These are phyloP conservation scores for Gossypium herbaceum DNA, from an alignment of 345 rosid genomes.

Conservation along the genomic window DNA sequence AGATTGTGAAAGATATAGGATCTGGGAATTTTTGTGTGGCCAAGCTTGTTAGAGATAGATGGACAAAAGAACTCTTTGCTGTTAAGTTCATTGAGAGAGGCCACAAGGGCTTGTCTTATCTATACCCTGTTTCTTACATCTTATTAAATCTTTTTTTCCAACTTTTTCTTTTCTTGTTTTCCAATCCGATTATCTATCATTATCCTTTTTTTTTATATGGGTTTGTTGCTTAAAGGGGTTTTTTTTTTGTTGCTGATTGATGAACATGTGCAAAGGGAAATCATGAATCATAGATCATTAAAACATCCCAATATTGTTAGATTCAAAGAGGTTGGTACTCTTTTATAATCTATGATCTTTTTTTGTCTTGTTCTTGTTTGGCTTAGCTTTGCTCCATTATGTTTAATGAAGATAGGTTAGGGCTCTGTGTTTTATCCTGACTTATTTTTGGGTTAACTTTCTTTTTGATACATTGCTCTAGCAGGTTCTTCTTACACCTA, in stretches of 20 bases:
- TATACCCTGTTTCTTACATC: background rate
- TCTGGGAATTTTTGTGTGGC: slow-evolving; percentile 70
- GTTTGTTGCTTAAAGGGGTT: background rate
- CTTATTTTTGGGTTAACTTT: background rate
- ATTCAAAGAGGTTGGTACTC: slow-evolving; percentile 48
- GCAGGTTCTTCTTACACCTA: slow-evolving; percentile 53
- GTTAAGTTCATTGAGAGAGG: slow-evolving; percentile 65
- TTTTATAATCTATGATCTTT: background rate
- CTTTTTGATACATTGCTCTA: background rate
- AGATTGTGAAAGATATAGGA: slow-evolving; percentile 60
- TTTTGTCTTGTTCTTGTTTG: background rate
- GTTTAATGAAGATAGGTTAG: background rate
- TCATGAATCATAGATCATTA: slow-evolving; percentile 62
- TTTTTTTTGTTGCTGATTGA: slow-evolving; percentile 31
- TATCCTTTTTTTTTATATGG: background rate
- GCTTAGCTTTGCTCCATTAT: background rate
- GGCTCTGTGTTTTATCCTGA: too few species aligned
- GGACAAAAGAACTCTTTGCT: slow-evolving; percentile 49
- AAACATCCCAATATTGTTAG: slow-evolving; percentile 63
- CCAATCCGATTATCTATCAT: background rate
- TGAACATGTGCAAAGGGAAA: slow-evolving; percentile 69
- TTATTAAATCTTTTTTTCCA: too few species aligned
- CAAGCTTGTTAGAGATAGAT: slow-evolving; percentile 47
- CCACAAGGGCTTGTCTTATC: slow-evolving; percentile 33
- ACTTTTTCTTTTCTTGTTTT: background rate